Evolutionary conservation across 352 stramenopile species (phyloP), one percentile per base, ranked within the genome.

Genomic region (Phytophthora citrophthora): DNA sequence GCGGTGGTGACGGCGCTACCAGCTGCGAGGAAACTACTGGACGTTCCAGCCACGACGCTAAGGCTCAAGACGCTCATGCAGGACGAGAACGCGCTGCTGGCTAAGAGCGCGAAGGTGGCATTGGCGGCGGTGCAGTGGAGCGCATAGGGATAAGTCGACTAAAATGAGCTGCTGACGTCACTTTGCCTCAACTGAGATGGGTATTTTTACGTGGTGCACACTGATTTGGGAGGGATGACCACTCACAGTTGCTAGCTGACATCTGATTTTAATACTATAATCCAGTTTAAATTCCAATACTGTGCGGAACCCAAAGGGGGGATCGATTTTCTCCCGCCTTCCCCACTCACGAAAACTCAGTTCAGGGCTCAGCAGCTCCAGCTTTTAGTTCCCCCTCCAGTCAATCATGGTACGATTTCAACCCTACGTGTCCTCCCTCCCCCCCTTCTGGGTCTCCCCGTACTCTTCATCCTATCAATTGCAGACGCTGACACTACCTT

Each of bases 51-150:
- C 26, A 90, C 81, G 16, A 82, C 81, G 57, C 77, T 83, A 51
- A 62, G 82, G 11, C 49, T 92, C 54, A 70, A 70, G 26, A 53
- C 61, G 61, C 70, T 92, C 36, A 70, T 68, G 41, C 54, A 52
- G 20, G 79, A 90, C 62, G 38, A 61, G 6, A 77, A 92, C 57
- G 46, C 67, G 31, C 56, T 92, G 55, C 60, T 92, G 40, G 79
- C 71, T 7, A 79, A 72, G 46, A 89, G 81, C 61, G 83, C 81
- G n/a, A 76, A 79, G 45, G 44, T 73, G 41, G 83, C 83, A 26
- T 47, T 92, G 24, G 61, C 75, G 8, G 68, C 59, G 2, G 83
- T 90, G 69, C 83, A 92, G 65, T 90, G 83, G 83, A 49, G 77
- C 20, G 75, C 81, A 23, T 91, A 68, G 26, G 10, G 23, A 18